A percentile compares a stretch with the other conserved stretches of the same genome.
Conservation (phyloP, 2,329 filamentous ascomycete species). For the Colletotrichum incanum region DNA sequence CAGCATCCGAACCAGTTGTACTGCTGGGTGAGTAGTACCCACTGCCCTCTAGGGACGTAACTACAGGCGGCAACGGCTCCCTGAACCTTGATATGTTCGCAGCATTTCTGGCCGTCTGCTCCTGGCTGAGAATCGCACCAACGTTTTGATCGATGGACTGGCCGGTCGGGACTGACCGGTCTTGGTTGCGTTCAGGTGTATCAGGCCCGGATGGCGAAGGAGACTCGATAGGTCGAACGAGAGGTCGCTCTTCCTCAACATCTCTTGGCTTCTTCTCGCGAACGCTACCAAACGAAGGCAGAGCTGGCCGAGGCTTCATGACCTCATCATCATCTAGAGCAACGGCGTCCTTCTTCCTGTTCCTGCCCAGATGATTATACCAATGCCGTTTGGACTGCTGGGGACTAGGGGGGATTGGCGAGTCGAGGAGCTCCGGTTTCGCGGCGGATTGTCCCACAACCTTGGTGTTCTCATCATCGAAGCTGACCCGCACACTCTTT, state of each 20-base stretch:
- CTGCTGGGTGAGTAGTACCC: constrained; percentile 75
- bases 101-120: constrained; percentile 67
- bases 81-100: constrained; percentile 72
- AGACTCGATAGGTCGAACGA: constrained; percentile 68
- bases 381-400: constrained; percentile 60
- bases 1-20: constrained; percentile 56
- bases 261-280: constrained; percentile 73
- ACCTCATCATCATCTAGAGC: constrained; percentile 74
- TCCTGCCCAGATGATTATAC: constrained; percentile 63
- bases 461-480: constrained; percentile 76
- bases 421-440: constrained; percentile 55
- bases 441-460: constrained; percentile 66
- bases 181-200: constrained; percentile 48
- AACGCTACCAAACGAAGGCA: constrained; percentile 84
- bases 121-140: constrained; percentile 69
- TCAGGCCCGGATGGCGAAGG: constrained; percentile 48
- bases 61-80: constrained; percentile 79
- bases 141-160: constrained; percentile 74
- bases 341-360: constrained; percentile 65
- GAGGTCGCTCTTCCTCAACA: constrained; percentile 71
- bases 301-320: constrained; percentile 81
- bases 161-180: constrained; percentile 54
- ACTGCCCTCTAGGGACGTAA: constrained; percentile 77
- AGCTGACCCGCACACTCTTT: constrained; percentile 83
- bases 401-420: constrained; percentile 57